phyloP scores from a whole-genome alignment of 2,329 filamentous ascomycete species.

The Diplodia mutila region DNA sequence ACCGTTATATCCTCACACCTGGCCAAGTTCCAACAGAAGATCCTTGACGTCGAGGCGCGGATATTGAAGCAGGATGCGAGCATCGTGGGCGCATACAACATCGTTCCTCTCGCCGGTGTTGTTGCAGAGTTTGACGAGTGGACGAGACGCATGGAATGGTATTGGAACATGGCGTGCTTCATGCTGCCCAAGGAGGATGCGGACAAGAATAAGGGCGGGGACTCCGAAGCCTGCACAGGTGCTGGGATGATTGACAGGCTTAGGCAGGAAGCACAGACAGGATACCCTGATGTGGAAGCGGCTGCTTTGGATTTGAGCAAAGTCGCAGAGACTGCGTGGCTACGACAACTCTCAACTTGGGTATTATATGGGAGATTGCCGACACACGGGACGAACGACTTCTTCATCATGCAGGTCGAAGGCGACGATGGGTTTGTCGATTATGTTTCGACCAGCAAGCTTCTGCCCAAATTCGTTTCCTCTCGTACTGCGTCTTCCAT shows the following conservation, averaged over 20 bases:
- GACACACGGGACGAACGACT: constrained; percentile 76
- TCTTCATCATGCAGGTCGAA: constrained; percentile 66
- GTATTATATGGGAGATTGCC: constrained; percentile 85
- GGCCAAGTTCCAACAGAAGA: constrained; percentile 77
- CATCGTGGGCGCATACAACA: constrained; percentile 87
- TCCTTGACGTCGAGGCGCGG: constrained; percentile 79
- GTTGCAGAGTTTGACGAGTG: constrained; percentile 85
- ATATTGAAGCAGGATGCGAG: constrained; percentile 77
- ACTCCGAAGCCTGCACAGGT: constrained; percentile 58
- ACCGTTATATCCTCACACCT: constrained; percentile 77
- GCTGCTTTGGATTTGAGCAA: constrained; percentile 73
- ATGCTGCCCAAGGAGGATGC: constrained; percentile 56
- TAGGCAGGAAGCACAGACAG: constrained; percentile 77
- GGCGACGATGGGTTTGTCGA: constrained; percentile 40
- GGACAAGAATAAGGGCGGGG: constrained; percentile 26
- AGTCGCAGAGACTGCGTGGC: constrained; percentile 85
- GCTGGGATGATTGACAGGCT: constrained; percentile 77
- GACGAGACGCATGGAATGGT: constrained; percentile 83
- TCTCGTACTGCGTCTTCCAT: constrained; percentile 76
- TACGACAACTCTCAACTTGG: constrained; percentile 89
- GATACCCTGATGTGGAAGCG: constrained; percentile 82
- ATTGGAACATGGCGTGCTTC: constrained; percentile 73
- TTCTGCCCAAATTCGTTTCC: constrained; percentile 81
- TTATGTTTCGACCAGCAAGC: constrained; percentile 56
- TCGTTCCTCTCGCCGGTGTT: constrained; percentile 86